Conservation (phyloP, 106 monocot species). For the Posidonia australis region DNA sequence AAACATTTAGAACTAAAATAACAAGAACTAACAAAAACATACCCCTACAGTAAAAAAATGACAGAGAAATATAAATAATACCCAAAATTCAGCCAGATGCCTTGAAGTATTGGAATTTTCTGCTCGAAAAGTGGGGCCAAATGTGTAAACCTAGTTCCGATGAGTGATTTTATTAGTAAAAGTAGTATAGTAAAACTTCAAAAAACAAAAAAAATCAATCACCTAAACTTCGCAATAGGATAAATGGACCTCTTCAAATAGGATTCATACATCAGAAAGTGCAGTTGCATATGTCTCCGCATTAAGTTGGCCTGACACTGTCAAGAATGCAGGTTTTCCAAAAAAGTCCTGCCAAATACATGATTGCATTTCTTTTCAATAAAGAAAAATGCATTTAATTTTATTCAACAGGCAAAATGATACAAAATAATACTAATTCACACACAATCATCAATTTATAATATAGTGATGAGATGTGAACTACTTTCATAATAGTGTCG, state of each 20-base stretch:
- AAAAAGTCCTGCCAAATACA: conserved; percentile 65
- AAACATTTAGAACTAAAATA: conserved; percentile 4
- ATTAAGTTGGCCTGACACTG: conserved; percentile 96
- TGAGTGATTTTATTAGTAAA: not conserved
- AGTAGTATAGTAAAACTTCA: not conserved
- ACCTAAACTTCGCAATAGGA: not conserved
- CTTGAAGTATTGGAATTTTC: conserved; percentile 97
- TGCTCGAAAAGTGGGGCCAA: conserved; percentile 96
- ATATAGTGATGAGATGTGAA: no score
- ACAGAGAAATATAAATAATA: conserved; percentile 10
- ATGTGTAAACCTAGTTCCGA: conserved; percentile 69
- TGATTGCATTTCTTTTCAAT: no score
- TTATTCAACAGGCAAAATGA: no score
- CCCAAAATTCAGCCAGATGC: conserved; percentile 99
- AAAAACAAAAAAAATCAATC: not conserved
- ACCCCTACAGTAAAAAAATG: no score
- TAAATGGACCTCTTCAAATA: conserved; percentile 3
- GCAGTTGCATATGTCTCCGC: conserved; percentile 95
- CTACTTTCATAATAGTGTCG: no score
- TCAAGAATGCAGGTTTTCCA: conserved; percentile 96
- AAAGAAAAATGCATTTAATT: no score
- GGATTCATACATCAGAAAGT: conserved; percentile 72
- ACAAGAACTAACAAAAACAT: not conserved
- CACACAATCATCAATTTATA: no score
- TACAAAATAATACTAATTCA: no score